Percentiles rank a stretch among this genome's conserved stretches.
phyloP scores from a whole-genome alignment of 352 stramenopile genomes.

The Pythium phragmitis region DNA sequence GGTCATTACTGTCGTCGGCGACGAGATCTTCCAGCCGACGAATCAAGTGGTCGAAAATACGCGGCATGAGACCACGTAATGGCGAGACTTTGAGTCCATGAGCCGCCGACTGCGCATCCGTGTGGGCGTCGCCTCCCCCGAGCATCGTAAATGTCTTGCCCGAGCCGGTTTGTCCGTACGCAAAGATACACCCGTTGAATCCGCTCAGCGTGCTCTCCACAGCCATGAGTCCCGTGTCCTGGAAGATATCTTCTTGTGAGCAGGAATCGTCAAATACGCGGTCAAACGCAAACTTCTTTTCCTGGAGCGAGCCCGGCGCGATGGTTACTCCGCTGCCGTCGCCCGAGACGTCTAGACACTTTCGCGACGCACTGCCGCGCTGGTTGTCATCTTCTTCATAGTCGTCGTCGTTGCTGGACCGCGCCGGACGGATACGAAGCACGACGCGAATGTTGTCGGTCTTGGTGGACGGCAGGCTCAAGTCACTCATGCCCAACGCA shows the following conservation, averaged over 20 bases:
- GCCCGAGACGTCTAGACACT: slow-evolving; percentile 57
- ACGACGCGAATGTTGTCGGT: slow-evolving; percentile 25
- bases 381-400: slow-evolving; percentile 30
- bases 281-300: slow-evolving; percentile 87
- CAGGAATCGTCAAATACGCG: slow-evolving; percentile 68
- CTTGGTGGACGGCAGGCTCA: slow-evolving; percentile 22
- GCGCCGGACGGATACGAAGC: slow-evolving; percentile 25
- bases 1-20: slow-evolving; percentile 39
- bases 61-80: slow-evolving; percentile 72
- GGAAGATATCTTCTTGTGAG: slow-evolving; percentile 80
- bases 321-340: slow-evolving; percentile 65
- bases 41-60: slow-evolving; percentile 86
- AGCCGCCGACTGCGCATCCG: slow-evolving; percentile 21
- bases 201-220: slow-evolving; percentile 83
- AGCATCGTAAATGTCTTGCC: slow-evolving; percentile 91
- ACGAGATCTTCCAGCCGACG: slow-evolving; percentile 44
- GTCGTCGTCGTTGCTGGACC: slow-evolving; percentile 12
- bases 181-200: slow-evolving; percentile 90
- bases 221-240: slow-evolving; percentile 64
- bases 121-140: slow-evolving; percentile 31
- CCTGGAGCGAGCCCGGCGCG: slow-evolving; percentile 52
- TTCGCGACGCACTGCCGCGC: slow-evolving; percentile 17
- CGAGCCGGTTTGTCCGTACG: slow-evolving; percentile 86
- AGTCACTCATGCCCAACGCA: slow-evolving; percentile 1
- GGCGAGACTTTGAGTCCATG: slow-evolving; percentile 52